Evolutionary conservation across 805 yeast species (phyloP), one percentile per base, ranked within the genome.

Genomic region (Teunomyces tritomae): DNA sequence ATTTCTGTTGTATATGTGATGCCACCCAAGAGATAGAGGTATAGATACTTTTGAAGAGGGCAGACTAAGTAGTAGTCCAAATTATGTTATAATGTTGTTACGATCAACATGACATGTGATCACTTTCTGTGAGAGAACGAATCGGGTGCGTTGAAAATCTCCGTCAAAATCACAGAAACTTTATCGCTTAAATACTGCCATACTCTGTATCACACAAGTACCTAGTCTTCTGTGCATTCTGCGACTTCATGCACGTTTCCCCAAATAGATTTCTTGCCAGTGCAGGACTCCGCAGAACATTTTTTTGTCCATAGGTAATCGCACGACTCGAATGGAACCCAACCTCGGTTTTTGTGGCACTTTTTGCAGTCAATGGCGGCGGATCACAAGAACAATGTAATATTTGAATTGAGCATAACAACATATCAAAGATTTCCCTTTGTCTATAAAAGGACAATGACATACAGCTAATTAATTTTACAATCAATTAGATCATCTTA

Each of bases 351-450:
- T 36, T 37, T 37, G 40, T 37, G 28, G 45, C 48, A 43, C 24
- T 44, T 35, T 39, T 40, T 35, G 46, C 42, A 37, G 50, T 43
- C 13, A 47, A 27, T 45, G 43, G 28, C 1, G 13, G 43, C 32
- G 3, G 11, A 39, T 8, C 43, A 49, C 36, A 39, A 37, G 34
- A 32, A 32, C 34, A 32, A 30, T 30, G n/a, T 17, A 32, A 11
- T 32, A 32, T 32, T 5, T 10, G 3, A 16, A 6, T 13, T 8
- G 16, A 32, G 34, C 34, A 30, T 30, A 34, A 34, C 39, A 34
- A 13, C 40, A 37, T 37, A 37, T 11, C 40, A 37, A n/a, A 24
- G 40, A 7, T 37, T 20, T 11, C 16, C 27, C 16, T 4, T 26
- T 11, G 29, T 26, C 40, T 37, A 37, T 37, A 37, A 37, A 37